Conservation (phyloP, 768 basidiomycete genomes). For the Termitomyces heimii region DNA sequence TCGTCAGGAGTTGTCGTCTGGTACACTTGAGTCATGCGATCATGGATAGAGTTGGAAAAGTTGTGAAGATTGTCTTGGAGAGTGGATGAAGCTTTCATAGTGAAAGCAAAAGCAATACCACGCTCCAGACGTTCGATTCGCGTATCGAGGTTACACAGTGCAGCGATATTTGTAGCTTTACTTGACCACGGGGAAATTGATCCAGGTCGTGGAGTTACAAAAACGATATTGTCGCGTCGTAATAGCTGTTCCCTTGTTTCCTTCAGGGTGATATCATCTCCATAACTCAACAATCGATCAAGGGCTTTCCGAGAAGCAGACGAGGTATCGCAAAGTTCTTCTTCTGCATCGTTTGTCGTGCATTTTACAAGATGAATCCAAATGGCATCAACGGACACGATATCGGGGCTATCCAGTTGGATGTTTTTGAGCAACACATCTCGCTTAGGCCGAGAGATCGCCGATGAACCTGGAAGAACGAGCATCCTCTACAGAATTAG, state of each 20-base stretch:
- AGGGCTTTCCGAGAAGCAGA: constrained; percentile 51
- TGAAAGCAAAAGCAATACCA: constrained; percentile 66
- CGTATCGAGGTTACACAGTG: constrained; percentile 72
- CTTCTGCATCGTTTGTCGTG: constrained; percentile 35
- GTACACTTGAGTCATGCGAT: constrained; percentile 94
- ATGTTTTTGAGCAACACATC: constrained; percentile 57
- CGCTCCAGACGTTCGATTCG: constrained; percentile 83
- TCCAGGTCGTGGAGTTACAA: constrained; percentile 78
- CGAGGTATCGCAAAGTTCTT: constrained; percentile 34
- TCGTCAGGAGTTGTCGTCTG: constrained; percentile 54
- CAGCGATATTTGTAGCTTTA: constrained; percentile 95
- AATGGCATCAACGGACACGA: constrained; percentile 73
- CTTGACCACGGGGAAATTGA: constrained; percentile 99
- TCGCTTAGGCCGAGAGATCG: constrained; percentile 66
- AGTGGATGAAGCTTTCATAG: constrained; percentile 32
- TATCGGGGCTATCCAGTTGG: constrained; percentile 40
- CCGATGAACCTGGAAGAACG: constrained; percentile 70
- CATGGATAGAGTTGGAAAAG: constrained; percentile 75
- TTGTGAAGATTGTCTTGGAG: constrained; percentile 39
- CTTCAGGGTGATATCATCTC: constrained; percentile 59
- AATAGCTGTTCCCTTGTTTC: constrained; percentile 33
- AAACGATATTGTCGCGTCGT: constrained; percentile 43
- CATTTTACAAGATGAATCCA: constrained; percentile 84
- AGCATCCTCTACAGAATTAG: constrained; percentile 48
- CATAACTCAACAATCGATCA: constrained; percentile 75